phyloP scores from a whole-genome alignment of 2,329 filamentous ascomycete genomes.

The Trichoderma endophyticum region DNA sequence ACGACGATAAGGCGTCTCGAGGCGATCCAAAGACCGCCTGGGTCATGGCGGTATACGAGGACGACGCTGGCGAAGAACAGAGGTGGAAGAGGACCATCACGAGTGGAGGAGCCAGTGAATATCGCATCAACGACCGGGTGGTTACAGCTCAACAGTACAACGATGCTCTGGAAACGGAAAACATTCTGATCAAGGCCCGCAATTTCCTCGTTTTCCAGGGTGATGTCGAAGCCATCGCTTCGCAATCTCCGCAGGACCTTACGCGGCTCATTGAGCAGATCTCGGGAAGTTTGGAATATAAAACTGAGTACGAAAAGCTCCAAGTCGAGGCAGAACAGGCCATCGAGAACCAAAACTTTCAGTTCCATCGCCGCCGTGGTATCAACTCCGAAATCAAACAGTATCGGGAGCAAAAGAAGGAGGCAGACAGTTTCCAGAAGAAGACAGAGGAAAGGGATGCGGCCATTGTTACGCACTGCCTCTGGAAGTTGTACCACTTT shows the following conservation, averaged over 20 bases:
- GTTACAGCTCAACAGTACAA: conserved; percentile 94
- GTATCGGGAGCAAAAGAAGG: conserved; percentile 93
- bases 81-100: conserved; percentile 96
- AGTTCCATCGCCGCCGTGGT: conserved; percentile 81
- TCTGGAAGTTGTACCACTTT: conserved; percentile 97
- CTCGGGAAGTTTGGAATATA: conserved; percentile 91
- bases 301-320: conserved; percentile 87
- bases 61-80: conserved; percentile 92
- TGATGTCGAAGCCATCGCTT: conserved; percentile 94
- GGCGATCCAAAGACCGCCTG: conserved; percentile 90
- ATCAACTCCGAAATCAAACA: conserved; percentile 98
- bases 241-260: conserved; percentile 89
- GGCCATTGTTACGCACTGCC: conserved; percentile 85
- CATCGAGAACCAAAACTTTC: conserved; percentile 81
- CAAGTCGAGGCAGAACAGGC: conserved; percentile 84
- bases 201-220: conserved; percentile 99
- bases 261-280: conserved; percentile 96
- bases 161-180: conserved; percentile 84
- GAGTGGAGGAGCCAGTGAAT: conserved; percentile 82
- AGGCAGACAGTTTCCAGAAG: conserved; percentile 87
- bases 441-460: conserved; percentile 89
- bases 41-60: conserved; percentile 99
- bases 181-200: conserved; percentile 94
- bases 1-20: conserved; percentile 63
- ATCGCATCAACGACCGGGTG: conserved; percentile 89